phyloP scores from a whole-genome alignment of 805 yeast species.

The Myxozyma neotropica region DNA sequence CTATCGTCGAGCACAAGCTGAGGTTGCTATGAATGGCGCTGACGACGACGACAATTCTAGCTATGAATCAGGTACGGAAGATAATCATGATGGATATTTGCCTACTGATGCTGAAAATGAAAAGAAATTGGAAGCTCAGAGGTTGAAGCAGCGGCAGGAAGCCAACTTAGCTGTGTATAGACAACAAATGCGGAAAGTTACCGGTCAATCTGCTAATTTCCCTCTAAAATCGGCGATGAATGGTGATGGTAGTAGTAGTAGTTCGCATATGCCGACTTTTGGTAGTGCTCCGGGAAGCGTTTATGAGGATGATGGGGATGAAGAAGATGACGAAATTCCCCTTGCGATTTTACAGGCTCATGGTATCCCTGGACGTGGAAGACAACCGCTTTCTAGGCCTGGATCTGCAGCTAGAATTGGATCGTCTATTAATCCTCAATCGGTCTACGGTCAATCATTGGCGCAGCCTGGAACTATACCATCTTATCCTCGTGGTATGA shows the following conservation, averaged over 20 bases:
- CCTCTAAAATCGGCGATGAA: background rate
- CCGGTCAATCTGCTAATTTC: slow-evolving; percentile 37
- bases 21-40: slow-evolving; percentile 11
- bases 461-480: slow-evolving; percentile 1
- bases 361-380: slow-evolving; percentile 41
- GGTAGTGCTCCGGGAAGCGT: slow-evolving; percentile 9
- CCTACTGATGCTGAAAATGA: slow-evolving; percentile 19
- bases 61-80: background rate
- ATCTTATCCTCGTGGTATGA: slow-evolving; percentile 18
- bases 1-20: slow-evolving; percentile 6
- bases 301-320: slow-evolving; percentile 37
- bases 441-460: background rate
- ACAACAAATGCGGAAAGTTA: slow-evolving; percentile 46
- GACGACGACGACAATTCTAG: slow-evolving; percentile 21
- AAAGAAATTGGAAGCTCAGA: slow-evolving; percentile 25
- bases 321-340: slow-evolving; percentile 47
- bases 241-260: background rate
- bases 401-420: background rate
- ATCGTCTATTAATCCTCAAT: background rate
- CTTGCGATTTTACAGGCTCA: slow-evolving; percentile 47
- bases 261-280: background rate
- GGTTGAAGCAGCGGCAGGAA: slow-evolving; percentile 40
- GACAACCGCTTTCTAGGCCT: slow-evolving; percentile 5
- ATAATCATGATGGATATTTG: slow-evolving; percentile 8
- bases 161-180: slow-evolving; percentile 47